A percentile compares a stretch with the other conserved stretches of the same genome.
phyloP scores from a whole-genome alignment of 2,329 filamentous ascomycete genomes.

The Tolypocladium ophioglossoides region DNA sequence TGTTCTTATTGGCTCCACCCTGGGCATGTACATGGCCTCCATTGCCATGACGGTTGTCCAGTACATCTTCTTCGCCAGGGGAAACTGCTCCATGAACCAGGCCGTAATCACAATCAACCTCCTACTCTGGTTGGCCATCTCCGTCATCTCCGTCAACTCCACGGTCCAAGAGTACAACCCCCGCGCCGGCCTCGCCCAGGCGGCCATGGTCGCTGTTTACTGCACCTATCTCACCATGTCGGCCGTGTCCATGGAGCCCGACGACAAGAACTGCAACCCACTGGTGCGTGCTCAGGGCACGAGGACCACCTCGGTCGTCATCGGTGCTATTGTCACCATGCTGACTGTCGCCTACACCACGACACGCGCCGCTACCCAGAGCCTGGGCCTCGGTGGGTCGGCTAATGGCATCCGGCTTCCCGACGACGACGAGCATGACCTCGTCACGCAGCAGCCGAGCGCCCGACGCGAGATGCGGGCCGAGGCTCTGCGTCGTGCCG shows the following conservation, averaged over 20 bases:
- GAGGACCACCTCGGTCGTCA: conserved; percentile 78
- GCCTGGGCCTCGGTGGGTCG: conserved; percentile 58
- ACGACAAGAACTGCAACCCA: conserved; percentile 88
- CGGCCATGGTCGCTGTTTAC: conserved; percentile 93
- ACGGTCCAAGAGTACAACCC: conserved; percentile 84
- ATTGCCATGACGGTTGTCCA: conserved; percentile 92
- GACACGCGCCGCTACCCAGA: conserved; percentile 88
- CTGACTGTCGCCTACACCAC: conserved; percentile 96
- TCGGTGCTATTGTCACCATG: conserved; percentile 93
- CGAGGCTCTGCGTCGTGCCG: conserved; percentile 79
- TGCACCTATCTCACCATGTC: conserved; percentile 99
- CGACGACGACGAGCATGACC: conserved; percentile 73
- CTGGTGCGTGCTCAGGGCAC: conserved; percentile 77
- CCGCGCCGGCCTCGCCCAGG: conserved; percentile 90
- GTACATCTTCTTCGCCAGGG: conserved; percentile 87
- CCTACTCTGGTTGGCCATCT: conserved; percentile 69
- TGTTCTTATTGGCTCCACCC: conserved; percentile 80
- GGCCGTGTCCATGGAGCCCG: conserved; percentile 96
- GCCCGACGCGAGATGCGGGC: conserved; percentile 83
- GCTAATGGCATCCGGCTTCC: conserved; percentile 41
- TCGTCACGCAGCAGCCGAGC: conserved; percentile 77
- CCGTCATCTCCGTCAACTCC: conserved; percentile 79
- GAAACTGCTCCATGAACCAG: conserved; percentile 89
- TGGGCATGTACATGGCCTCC: conserved; percentile 87
- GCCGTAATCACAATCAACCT: conserved; percentile 92